Conservation (phyloP, 495 filamentous ascomycete genomes). For the Trichocladium antarcticum region DNA sequence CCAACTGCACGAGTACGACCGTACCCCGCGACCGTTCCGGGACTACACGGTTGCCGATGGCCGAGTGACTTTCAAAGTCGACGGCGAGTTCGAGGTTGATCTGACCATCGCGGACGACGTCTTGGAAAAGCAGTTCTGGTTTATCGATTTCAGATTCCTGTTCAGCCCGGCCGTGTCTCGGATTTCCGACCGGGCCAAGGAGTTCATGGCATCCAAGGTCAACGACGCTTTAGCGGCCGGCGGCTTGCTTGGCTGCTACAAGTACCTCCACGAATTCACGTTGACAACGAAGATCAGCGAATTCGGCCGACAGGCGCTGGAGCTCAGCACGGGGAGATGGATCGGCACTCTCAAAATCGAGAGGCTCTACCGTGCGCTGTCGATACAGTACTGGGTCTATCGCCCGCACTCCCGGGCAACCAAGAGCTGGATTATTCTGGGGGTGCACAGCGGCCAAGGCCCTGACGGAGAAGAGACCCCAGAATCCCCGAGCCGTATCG, state of each 20-base stretch:
- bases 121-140: constrained; percentile 69
- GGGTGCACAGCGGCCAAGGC: constrained; percentile 53
- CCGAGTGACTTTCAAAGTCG: constrained; percentile 72
- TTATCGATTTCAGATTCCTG: constrained; percentile 79
- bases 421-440: constrained; percentile 88
- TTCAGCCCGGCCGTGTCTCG: constrained; percentile 57
- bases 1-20: constrained; percentile 67
- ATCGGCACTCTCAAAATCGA: constrained; percentile 62
- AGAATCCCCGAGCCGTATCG: constrained; percentile 41
- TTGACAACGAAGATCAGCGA: constrained; percentile 79
- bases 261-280: constrained; percentile 71
- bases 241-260: constrained; percentile 67
- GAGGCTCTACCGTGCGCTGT: constrained; percentile 61
- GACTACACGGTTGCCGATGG: constrained; percentile 67
- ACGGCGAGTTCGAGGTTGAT: constrained; percentile 84
- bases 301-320: constrained; percentile 61
- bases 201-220: constrained; percentile 54
- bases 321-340: constrained; percentile 58
- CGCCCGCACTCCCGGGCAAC: constrained; percentile 41
- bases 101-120: constrained; percentile 78
- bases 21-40: constrained; percentile 57
- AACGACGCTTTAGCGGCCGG: constrained; percentile 54
- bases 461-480: constrained; percentile 23
- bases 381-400: constrained; percentile 81
- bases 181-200: constrained; percentile 48